Conservation (phyloP, 2,329 filamentous ascomycete species). For the Aureobasidium sp. region DNA sequence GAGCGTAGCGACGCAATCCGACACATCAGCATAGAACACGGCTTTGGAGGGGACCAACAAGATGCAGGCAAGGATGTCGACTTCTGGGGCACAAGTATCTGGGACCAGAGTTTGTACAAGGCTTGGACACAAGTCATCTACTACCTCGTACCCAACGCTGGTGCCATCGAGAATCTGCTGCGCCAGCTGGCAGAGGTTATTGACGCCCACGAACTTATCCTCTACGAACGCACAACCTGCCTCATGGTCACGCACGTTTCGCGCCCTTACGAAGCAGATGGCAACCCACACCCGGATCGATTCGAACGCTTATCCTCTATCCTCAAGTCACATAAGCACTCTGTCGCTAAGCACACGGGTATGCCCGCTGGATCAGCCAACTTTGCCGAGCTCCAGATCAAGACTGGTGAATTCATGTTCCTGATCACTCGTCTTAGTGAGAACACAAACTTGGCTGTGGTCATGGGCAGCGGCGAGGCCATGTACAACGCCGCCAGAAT, state of each 20-base stretch:
- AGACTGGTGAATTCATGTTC: slow-evolving; percentile 76
- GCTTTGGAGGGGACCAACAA: slow-evolving; percentile 44
- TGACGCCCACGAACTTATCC: slow-evolving; percentile 84
- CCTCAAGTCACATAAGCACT: slow-evolving; percentile 97
- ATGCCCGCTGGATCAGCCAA: slow-evolving; percentile 76
- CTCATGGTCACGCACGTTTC: slow-evolving; percentile 92
- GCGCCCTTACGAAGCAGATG: slow-evolving; percentile 58
- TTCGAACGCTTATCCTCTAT: slow-evolving; percentile 96
- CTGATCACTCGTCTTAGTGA: slow-evolving; percentile 95
- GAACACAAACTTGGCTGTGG: slow-evolving; percentile 92
- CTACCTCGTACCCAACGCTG: slow-evolving; percentile 89
- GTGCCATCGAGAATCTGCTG: slow-evolving; percentile 80
- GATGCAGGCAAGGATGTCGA: slow-evolving; percentile 49
- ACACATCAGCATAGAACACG: slow-evolving; percentile 55
- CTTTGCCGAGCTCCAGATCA: slow-evolving; percentile 74
- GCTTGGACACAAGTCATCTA: slow-evolving; percentile 98
- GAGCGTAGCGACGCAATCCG: slow-evolving; percentile 73
- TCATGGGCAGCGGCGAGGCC: slow-evolving; percentile 84
- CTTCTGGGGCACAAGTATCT: slow-evolving; percentile 92
- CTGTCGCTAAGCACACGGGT: slow-evolving; percentile 62
- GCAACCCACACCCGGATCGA: slow-evolving; percentile 83
- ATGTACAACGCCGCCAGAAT: slow-evolving; percentile 84
- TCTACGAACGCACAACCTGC: slow-evolving; percentile 95
- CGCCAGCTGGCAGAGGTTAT: slow-evolving; percentile 75
- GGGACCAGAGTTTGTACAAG: slow-evolving; percentile 97